Evolutionary conservation across 208 protist genomes (phyloP), one percentile per base, ranked within the genome.

Genomic region (Trypanosoma mega): DNA sequence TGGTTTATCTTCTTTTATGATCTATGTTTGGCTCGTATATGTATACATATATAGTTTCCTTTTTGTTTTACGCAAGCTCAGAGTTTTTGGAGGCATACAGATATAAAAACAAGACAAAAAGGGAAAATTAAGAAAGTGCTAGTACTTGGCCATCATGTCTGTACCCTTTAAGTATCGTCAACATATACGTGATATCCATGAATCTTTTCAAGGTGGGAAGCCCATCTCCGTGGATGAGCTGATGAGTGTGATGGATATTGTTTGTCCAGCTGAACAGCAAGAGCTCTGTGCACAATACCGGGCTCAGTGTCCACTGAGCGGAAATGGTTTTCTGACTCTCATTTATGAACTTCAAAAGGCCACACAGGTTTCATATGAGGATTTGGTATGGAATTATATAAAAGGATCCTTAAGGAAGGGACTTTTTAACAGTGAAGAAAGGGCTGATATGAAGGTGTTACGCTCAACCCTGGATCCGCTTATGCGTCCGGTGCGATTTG

Each of bases 261-360:
- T 59, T 50, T 49, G 43, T 26, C 36, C 48, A 4, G 14, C 24
- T 3, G 50, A 59, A n/a, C 44, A 57, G 3, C 31, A 55, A 29
- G 31, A 20, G 9, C 36, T 67, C 29, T 1, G 23, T 2, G 49
- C 29, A 27, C 0, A 44, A 12, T 67, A 59, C 44, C 14, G 43
- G 18, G 20, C 33, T 6, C 8, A 57, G 33, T 67, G 61, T 29
- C 61, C 61, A 33, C 31, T 67, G 31, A 43, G 37, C 31, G 30
- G 31, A 51, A 59, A 57, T n/a, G 21, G 14, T 51, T 67, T 67
- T 57, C 61, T 67, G 7, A 21, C 43, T 43, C 49, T 67, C 12
- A 59, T 67, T 27, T 57, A 57, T 57, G 61, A 67, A 44, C 43
- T 57, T 14, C 61, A 67, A 21, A 67, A 57, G 36, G 49, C 41